Evolutionary conservation across 805 yeast species (phyloP).

Genomic region (Schwanniomyces pseudopolymorphus): DNA sequence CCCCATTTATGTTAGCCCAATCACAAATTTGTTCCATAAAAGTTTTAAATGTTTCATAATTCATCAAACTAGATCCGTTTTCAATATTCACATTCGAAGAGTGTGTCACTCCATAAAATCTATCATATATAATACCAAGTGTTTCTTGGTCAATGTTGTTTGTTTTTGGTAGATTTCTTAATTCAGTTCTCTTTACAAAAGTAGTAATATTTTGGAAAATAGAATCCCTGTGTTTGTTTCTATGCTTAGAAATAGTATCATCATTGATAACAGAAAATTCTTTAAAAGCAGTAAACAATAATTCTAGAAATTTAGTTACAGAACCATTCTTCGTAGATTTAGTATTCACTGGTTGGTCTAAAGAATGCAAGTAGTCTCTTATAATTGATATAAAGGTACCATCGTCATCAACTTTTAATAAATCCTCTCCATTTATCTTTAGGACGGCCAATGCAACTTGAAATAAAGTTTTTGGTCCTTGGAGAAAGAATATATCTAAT

Average conservation of each 20-base stretch:
- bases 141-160: slow-evolving; percentile 57
- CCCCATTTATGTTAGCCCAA: slow-evolving; percentile 51
- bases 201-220: slow-evolving; percentile 84
- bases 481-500: slow-evolving; percentile 83
- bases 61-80: slow-evolving; percentile 65
- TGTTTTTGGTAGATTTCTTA: slow-evolving; percentile 80
- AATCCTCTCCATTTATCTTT: slow-evolving; percentile 81
- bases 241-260: slow-evolving; percentile 63
- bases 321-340: slow-evolving; percentile 61
- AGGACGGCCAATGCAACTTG: slow-evolving; percentile 93
- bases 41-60: slow-evolving; percentile 62
- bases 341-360: slow-evolving; percentile 81
- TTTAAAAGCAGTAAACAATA: slow-evolving; percentile 87
- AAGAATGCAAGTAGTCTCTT: slow-evolving; percentile 73
- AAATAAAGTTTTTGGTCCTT: slow-evolving; percentile 86
- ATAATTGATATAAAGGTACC: slow-evolving; percentile 86
- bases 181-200: slow-evolving; percentile 88
- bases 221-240: slow-evolving; percentile 68
- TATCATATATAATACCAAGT: slow-evolving; percentile 74
- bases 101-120: slow-evolving; percentile 75
- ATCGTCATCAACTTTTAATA: slow-evolving; percentile 81
- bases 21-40: slow-evolving; percentile 81
- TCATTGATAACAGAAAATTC: slow-evolving; percentile 85
- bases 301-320: slow-evolving; percentile 83
- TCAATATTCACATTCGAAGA: slow-evolving; percentile 54